A percentile compares a stretch with the other conserved stretches of the same genome.
Conservation (phyloP, 129 eudicot genomes). For the Flaveria trinervia region DNA sequence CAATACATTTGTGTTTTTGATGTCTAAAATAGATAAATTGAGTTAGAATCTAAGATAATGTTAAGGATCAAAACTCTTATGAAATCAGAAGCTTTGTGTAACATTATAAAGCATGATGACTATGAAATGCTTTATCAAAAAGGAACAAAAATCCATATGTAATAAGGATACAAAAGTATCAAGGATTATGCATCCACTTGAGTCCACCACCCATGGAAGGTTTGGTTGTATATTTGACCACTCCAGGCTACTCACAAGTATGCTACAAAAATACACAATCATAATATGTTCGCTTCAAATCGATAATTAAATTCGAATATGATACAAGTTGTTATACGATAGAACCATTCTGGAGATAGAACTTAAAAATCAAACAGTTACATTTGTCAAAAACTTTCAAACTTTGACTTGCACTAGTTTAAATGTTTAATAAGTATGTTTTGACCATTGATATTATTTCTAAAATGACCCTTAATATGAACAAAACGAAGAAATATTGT, state of each 20-base stretch:
- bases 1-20: conserved; percentile 32
- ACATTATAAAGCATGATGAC: not conserved
- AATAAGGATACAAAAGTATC: conserved; percentile 79
- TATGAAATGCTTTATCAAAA: not conserved
- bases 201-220: conserved; percentile 85
- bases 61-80: conserved; percentile 41
- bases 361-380: too few relatives aligned
- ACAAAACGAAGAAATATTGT: too few relatives aligned
- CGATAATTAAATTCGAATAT: not conserved
- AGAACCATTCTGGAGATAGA: too few relatives aligned
- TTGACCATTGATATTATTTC: not conserved
- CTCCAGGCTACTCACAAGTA: conserved; percentile 72
- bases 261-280: conserved; percentile 45
- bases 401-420: too few relatives aligned
- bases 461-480: not conserved
- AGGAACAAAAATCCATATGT: not conserved
- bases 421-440: not conserved
- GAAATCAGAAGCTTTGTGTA: not conserved
- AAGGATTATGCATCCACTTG: conserved; percentile 79
- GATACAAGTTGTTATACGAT: too few relatives aligned
- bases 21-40: conserved; percentile 64
- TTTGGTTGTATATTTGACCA: conserved; percentile 72
- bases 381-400: too few relatives aligned
- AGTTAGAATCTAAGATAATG: conserved; percentile 48
- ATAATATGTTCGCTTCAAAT: not conserved